These are phyloP conservation scores for Aspergillus aculeatus DNA, from an alignment of 2,329 filamentous ascomycete species.

Conservation along the genomic window DNA sequence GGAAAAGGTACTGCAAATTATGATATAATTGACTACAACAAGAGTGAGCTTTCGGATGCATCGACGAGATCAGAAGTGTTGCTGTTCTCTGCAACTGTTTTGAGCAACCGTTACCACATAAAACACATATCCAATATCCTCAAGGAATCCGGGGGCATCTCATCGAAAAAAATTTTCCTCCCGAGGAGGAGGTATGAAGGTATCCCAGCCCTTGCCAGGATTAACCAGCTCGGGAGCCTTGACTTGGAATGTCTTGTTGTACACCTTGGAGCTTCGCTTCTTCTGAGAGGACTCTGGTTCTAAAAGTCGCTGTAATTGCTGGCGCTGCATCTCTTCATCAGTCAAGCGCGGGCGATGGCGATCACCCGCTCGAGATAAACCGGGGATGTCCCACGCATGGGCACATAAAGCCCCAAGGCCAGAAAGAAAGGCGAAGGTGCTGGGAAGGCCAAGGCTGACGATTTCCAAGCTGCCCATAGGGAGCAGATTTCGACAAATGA, in stretches of 20 bases:
- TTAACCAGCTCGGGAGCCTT: slow-evolving; percentile 25
- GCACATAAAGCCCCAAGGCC: slow-evolving; percentile 27
- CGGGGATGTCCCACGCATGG: slow-evolving; percentile 20
- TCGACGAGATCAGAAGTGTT: background rate
- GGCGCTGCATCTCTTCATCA: slow-evolving; percentile 42
- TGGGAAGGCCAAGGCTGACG: slow-evolving; percentile 27
- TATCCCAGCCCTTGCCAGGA: slow-evolving; percentile 23
- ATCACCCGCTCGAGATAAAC: slow-evolving; percentile 9
- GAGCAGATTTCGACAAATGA: slow-evolving; percentile 28
- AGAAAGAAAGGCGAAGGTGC: slow-evolving; percentile 29
- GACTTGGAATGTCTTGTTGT: slow-evolving; percentile 30
- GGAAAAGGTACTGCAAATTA: too few relatives aligned
- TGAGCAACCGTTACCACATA: background rate
- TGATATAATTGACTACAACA: background rate
- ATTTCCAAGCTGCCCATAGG: slow-evolving; percentile 28
- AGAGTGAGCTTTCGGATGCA: background rate
- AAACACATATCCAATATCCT: background rate
- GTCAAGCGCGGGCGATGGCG: slow-evolving; percentile 25
- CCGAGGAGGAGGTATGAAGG: slow-evolving; percentile 13
- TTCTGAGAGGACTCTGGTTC: slow-evolving; percentile 27
- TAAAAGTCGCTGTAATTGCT: slow-evolving; percentile 38
- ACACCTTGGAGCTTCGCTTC: slow-evolving; percentile 13
- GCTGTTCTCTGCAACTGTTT: background rate
- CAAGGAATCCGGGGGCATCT: background rate
- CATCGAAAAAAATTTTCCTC: background rate